phyloP scores from a whole-genome alignment of 768 basidiomycete genomes.

The Royoungia palumana region DNA sequence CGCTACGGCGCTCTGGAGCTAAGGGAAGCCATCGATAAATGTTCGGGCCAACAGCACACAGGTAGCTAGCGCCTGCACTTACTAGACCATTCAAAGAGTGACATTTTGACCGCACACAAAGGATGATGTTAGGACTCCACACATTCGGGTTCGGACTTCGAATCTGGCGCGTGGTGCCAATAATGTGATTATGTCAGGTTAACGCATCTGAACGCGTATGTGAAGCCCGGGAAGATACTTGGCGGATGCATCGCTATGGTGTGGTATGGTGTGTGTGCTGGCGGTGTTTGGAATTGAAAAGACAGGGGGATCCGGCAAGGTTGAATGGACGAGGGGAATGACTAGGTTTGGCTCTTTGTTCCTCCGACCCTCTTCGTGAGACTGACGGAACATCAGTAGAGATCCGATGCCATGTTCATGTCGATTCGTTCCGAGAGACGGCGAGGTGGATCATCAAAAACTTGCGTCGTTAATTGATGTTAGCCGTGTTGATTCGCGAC shows the following conservation, averaged over 20 bases:
- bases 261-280: constrained; percentile 18
- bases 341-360: neutral
- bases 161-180: too few relatives aligned
- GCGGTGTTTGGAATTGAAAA: constrained; percentile 17
- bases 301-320: constrained; percentile 11
- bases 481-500: too few relatives aligned
- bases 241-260: constrained; percentile 22
- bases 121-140: too few relatives aligned
- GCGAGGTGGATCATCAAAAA: constrained; percentile 8
- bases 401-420: constrained; percentile 18
- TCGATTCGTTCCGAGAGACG: constrained; percentile 14
- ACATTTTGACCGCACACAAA: neutral
- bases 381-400: neutral
- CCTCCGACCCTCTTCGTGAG: neutral
- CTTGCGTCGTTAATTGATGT: constrained; percentile 12
- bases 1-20: constrained; percentile 28
- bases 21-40: neutral
- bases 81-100: constrained; percentile 6
- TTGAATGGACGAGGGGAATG: constrained; percentile 18
- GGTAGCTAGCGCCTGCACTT: neutral
- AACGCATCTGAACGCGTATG: too few relatives aligned
- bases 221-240: constrained; percentile 22
- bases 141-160: too few relatives aligned
- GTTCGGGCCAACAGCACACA: neutral
- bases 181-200: too few relatives aligned